Percentiles rank a stretch among this genome's conserved stretches.
Evolutionary conservation across 371 early-diverging fungal species (phyloP).

Genomic region (Saksenaea oblongispora): DNA sequence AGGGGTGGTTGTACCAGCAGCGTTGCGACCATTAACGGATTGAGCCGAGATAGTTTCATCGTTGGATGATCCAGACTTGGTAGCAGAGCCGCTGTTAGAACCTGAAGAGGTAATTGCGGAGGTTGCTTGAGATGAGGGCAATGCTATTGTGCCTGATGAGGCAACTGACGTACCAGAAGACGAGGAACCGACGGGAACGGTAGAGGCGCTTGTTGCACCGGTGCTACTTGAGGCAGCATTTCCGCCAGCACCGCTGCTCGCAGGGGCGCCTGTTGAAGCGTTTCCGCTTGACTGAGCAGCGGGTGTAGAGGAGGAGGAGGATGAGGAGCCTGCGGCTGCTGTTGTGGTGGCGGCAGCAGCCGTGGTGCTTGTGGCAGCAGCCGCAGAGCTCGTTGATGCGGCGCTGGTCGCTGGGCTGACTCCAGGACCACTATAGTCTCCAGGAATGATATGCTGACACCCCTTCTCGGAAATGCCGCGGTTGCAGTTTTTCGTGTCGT

Average conservation of each 20-base stretch:
- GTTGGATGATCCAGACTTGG: not conserved
- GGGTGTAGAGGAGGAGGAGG: too few species aligned
- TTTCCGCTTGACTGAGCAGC: too few species aligned
- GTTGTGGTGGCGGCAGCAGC: slow-evolving; percentile 5
- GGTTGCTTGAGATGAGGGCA: slow-evolving; percentile 6
- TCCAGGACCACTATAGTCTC: slow-evolving; percentile 39
- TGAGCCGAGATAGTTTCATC: slow-evolving; percentile 13
- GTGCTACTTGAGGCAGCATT: not conserved
- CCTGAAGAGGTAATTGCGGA: not conserved
- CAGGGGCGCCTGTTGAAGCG: slow-evolving; percentile 1
- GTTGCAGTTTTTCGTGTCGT: slow-evolving; percentile 32
- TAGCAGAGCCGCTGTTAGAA: not conserved
- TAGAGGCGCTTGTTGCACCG: not conserved
- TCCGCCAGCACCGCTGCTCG: slow-evolving; percentile 5
- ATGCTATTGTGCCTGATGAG: not conserved
- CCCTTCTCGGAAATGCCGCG: slow-evolving; percentile 40
- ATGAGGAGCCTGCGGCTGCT: too few species aligned
- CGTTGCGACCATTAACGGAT: slow-evolving; percentile 8
- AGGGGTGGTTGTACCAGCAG: not conserved
- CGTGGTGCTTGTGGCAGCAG: not conserved
- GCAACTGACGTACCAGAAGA: slow-evolving; percentile 8
- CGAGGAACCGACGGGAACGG: not conserved
- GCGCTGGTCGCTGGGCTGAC: not conserved
- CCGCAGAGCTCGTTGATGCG: not conserved
- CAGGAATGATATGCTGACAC: slow-evolving; percentile 41